These are phyloP conservation scores for Geosmithia flava DNA, from an alignment of 2,329 filamentous ascomycete species.

Conservation along the genomic window DNA sequence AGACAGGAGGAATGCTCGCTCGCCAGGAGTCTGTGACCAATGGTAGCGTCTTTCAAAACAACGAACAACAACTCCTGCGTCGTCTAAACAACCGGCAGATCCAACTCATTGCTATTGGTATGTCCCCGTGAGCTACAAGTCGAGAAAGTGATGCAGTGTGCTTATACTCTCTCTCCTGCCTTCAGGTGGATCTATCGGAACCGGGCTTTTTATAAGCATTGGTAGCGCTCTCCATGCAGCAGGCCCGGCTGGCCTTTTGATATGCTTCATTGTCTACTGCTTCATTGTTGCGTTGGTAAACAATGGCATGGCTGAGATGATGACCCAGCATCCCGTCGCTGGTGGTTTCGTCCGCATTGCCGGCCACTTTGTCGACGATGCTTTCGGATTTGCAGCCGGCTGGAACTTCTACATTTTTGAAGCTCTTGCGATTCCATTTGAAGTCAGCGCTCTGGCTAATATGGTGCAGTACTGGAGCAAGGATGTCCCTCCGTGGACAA, in stretches of 20 bases:
- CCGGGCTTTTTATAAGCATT: slow-evolving; percentile 16
- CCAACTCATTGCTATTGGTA: slow-evolving; percentile 38
- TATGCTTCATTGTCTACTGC: slow-evolving; percentile 13
- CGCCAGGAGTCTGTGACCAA: too few relatives aligned
- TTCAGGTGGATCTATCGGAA: slow-evolving; percentile 31
- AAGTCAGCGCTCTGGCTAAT: slow-evolving; percentile 32
- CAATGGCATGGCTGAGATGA: slow-evolving; percentile 28
- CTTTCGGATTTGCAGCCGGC: slow-evolving; percentile 29
- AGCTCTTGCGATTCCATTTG: slow-evolving; percentile 31
- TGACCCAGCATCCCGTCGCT: slow-evolving; percentile 31
- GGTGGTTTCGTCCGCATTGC: slow-evolving; percentile 32
- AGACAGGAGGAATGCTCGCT: too few relatives aligned
- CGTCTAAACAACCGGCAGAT: slow-evolving; percentile 15
- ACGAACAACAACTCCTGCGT: too few relatives aligned
- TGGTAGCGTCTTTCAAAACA: too few relatives aligned
- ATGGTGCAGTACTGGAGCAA: slow-evolving; percentile 30
- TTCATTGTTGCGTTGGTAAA: slow-evolving; percentile 13
- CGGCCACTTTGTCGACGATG: slow-evolving; percentile 31
- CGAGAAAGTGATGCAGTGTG: too few relatives aligned
- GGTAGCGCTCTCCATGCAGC: slow-evolving; percentile 16
- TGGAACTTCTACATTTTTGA: slow-evolving; percentile 39
- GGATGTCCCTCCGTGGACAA: slow-evolving; percentile 10
- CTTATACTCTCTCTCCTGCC: not conserved
- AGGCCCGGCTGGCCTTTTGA: slow-evolving; percentile 18
- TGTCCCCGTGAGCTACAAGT: too few relatives aligned